Evolutionary conservation across 208 protist genomes (phyloP).

Genomic region (Crithidia bombi): DNA sequence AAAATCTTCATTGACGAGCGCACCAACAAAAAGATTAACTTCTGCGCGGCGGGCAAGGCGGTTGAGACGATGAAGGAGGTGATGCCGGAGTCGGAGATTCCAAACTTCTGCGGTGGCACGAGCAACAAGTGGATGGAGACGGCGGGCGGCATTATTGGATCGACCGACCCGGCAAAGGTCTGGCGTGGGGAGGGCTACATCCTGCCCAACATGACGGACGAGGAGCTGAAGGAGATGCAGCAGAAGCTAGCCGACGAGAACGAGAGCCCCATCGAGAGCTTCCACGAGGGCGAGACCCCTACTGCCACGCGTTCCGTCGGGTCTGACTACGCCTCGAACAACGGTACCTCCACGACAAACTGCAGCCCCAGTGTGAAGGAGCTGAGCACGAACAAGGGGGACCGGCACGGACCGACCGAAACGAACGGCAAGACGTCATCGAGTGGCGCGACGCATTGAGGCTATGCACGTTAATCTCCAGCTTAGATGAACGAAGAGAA

Average conservation of each 20-base stretch:
- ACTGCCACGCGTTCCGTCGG: slow-evolving; percentile 21
- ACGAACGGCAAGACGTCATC: slow-evolving; percentile 8
- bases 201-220: slow-evolving; percentile 17
- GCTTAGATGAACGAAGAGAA: no score
- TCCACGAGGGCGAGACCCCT: slow-evolving; percentile 29
- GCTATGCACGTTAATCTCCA: not conserved
- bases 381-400: not conserved
- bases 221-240: slow-evolving; percentile 25
- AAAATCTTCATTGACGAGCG: slow-evolving; percentile 84
- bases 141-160: slow-evolving; percentile 58
- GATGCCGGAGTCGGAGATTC: slow-evolving; percentile 76
- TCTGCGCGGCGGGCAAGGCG: slow-evolving; percentile 52
- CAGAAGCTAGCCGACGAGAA: slow-evolving; percentile 12
- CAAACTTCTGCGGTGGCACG: slow-evolving; percentile 76
- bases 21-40: slow-evolving; percentile 83
- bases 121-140: slow-evolving; percentile 74
- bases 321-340: slow-evolving; percentile 5
- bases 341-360: not conserved
- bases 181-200: slow-evolving; percentile 40
- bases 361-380: slow-evolving; percentile 11
- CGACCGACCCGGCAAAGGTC: slow-evolving; percentile 57
- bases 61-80: slow-evolving; percentile 53
- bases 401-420: not conserved
- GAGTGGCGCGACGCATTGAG: not conserved
- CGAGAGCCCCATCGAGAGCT: slow-evolving; percentile 26